Evolutionary conservation across 73 alveolate species (phyloP).

Genomic region (Paraurostyla sp.): DNA sequence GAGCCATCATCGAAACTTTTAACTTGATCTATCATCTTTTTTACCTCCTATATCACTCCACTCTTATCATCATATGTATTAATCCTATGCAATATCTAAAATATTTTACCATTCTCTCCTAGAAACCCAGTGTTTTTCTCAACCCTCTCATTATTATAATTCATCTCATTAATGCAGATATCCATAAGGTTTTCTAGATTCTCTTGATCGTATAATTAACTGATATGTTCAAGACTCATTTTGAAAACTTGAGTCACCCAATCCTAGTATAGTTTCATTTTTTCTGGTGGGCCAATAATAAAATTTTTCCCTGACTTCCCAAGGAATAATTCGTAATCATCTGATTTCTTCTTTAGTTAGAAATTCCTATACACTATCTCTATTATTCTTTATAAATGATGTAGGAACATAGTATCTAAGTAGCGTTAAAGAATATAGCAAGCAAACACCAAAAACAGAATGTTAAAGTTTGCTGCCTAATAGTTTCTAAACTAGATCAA

Average conservation of each 20-base stretch:
- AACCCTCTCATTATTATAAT: slow-evolving; percentile 26
- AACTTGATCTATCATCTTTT: not conserved
- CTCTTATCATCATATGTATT: not conserved
- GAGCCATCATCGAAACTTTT: not conserved
- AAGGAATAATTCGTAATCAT: slow-evolving; percentile 75
- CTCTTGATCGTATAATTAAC: slow-evolving; percentile 33
- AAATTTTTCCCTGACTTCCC: slow-evolving; percentile 76
- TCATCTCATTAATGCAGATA: not conserved
- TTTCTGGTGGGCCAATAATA: slow-evolving; percentile 50
- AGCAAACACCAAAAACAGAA: slow-evolving; percentile 72
- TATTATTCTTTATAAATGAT: slow-evolving; percentile 63
- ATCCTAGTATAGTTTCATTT: slow-evolving; percentile 47
- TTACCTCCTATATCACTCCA: not conserved
- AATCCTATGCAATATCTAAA: not conserved
- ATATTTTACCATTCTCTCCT: not conserved
- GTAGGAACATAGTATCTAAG: slow-evolving; percentile 17
- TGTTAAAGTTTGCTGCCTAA: slow-evolving; percentile 73
- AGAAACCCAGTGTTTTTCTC: slow-evolving; percentile 45
- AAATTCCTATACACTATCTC: slow-evolving; percentile 65
- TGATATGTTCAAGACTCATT: not conserved
- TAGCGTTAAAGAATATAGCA: slow-evolving; percentile 65
- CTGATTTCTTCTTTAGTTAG: slow-evolving; percentile 62
- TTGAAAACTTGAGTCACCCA: slow-evolving; percentile 37
- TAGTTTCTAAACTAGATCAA: slow-evolving; percentile 73
- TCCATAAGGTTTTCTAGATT: slow-evolving; percentile 41